Base-by-base conservation (phyloP, 164 flowering plant genomes). In the Vitis riparia region DNA sequence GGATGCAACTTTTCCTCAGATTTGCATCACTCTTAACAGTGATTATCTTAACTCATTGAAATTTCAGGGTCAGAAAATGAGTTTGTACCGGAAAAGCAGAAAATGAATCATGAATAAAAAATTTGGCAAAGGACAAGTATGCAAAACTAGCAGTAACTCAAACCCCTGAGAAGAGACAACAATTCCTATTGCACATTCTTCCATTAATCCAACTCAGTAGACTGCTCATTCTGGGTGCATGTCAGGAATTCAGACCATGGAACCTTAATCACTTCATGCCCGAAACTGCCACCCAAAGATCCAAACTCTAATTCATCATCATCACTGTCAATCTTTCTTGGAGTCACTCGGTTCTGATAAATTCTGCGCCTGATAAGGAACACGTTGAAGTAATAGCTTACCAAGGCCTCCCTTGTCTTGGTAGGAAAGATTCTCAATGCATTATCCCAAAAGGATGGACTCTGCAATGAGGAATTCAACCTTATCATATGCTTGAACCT, bases 361-460 rank as follows among this genome's bases (percentile, higher is more conserved):
- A 79, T 71, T 73, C 86, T 72, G 1, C 76, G 77, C 51, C 60
- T 71, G 51, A 81, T 15, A 55, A 76, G 64, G 69, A 72, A 77
- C 15, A 81, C 86, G 48, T 83, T 79, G 77, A 78, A 83, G 75
- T 76, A 83, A 37, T 83, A 83, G 68, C 79, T 78, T 12, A 83
- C 77, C 72, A 81, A 27, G 49, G 68, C 55, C 62, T 60, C 44
- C 68, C 79, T 75, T 4, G 67, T 75, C 70, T 73, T 81, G 53
- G 17, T 71, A 4, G 68, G 81, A 51, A 83, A 77, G 63, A 29
- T 63, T 55, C 67, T 71, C 19, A 27, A 57, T 8, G 69, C 62
- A 6, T 14, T 30, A 17, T 72, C 57, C 80, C 78, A 73, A 17
- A 81, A 75, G 65, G 57, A 51, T 58, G 32, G 48, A 27, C 49